Base-by-base conservation (phyloP, 495 filamentous ascomycete genomes). In the Choiromyces venosus region DNA sequence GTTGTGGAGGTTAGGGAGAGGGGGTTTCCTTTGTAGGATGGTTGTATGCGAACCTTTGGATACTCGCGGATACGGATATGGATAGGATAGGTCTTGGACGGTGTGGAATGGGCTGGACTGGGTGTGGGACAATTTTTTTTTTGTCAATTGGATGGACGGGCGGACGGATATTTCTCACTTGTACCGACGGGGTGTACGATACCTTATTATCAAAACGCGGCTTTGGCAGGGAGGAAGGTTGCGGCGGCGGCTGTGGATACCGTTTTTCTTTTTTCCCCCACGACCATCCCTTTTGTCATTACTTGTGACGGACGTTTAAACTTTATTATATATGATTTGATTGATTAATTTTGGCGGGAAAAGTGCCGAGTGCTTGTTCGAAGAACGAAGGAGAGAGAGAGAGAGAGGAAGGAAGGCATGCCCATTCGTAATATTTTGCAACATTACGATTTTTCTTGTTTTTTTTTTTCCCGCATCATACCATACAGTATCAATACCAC, bases 1-100 rank as follows among this genome's bases (percentile, higher is more conserved):
- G 72, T 69, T 74, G 73, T 36, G 29, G 71, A 64, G 38, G 36
- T 19, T 46, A n/a, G 35, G 19, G 4, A 16, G 16, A 65, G 37
- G 21, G 46, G 4, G 12, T 61, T 61, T 61, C 52, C 33, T 61
- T 16, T 61, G 52, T 29, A 6, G 25, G 25, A 33, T 61, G 25
- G 1, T 12, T 42, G 40, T 42, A 42, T 42, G 40, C 12, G 14
- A 18, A 21, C 44, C 6, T 8, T 52, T n/a, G 19, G 44, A 18
- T 52, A n/a, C n/a, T 14, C 52, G 12, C 25, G 52, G 52, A 61
- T 18, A 61, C 33, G 52, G 52, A 18, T 14, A 61, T 61, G 52
- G 25, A 29, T 14, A 33, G 52, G 25, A 46, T 12, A 16, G 52
- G 10, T 4, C 52, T 18, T 33, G 52, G 40, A 16, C 10, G n/a